Conservation (phyloP, 768 basidiomycete species). For the Amyloporia xantha region DNA sequence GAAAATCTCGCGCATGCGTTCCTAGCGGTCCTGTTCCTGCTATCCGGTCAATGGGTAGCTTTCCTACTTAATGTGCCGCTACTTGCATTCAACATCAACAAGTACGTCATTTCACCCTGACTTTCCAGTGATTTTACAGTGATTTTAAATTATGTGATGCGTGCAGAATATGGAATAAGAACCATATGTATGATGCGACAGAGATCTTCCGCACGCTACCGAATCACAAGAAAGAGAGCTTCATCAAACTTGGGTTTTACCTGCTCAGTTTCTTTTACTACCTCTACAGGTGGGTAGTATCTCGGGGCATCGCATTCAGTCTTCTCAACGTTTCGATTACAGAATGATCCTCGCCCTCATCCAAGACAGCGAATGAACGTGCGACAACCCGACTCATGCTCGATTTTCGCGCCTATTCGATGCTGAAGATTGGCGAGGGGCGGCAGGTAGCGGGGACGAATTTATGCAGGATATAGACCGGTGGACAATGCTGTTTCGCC, state of each 20-base stretch:
- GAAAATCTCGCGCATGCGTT: conserved; percentile 94
- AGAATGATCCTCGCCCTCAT: conserved; percentile 52
- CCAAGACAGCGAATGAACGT: conserved; percentile 32
- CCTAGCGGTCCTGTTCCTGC: conserved; percentile 84
- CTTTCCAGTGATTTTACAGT: no score
- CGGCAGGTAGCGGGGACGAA: neutral
- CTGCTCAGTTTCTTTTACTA: conserved; percentile 90
- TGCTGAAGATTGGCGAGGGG: neutral
- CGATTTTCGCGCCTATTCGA: neutral
- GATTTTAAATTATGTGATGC: no score
- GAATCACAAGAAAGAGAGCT: conserved; percentile 93
- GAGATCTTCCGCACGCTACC: conserved; percentile 96
- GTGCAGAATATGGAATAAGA: conserved; percentile 83
- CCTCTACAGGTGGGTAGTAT: conserved; percentile 67
- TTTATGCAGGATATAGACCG: neutral
- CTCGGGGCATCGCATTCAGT: neutral
- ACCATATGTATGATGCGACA: conserved; percentile 99
- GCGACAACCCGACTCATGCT: neutral
- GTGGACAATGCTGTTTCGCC: neutral
- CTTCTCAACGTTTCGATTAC: neutral
- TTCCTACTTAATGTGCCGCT: conserved; percentile 88
- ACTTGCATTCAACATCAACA: conserved; percentile 87
- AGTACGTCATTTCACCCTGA: conserved; percentile 40
- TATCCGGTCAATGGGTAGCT: conserved; percentile 92
- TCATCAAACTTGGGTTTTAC: conserved; percentile 92